Percentiles rank a stretch among this genome's conserved stretches.
Conservation (phyloP, 1,139 yeast genomes). For the Magnusiomyces starmeri region DNA sequence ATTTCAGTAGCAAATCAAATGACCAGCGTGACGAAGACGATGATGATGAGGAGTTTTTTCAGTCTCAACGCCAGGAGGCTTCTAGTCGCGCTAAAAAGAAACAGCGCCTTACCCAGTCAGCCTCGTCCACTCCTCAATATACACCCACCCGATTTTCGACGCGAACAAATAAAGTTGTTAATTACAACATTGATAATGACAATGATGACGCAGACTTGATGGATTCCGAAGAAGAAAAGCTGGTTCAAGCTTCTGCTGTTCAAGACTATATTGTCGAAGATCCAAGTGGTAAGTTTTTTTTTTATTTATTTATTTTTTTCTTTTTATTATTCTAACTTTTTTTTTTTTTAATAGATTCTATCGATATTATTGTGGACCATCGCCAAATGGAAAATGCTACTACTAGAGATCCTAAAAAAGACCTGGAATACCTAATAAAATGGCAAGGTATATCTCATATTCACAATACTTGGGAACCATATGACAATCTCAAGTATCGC, state of each 20-base stretch:
- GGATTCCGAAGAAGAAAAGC: conserved; percentile 39
- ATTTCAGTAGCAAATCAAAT: conserved; percentile 11
- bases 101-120: conserved; percentile 15
- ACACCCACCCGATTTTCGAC: conserved; percentile 56
- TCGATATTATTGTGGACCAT: conserved; percentile 33
- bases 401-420: conserved; percentile 29
- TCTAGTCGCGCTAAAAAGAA: conserved; percentile 13
- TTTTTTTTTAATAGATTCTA: conserved; percentile 31
- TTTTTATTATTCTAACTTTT: conserved; percentile 3
- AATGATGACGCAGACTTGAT: conserved; percentile 46
- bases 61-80: conserved; percentile 15
- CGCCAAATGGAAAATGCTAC: conserved; percentile 24
- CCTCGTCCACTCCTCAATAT: conserved; percentile 17
- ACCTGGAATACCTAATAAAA: conserved; percentile 47
- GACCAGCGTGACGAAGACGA: conserved; percentile 34
- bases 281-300: conserved; percentile 28
- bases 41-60: conserved; percentile 30
- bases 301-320: conserved; percentile 6
- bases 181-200: conserved; percentile 68
- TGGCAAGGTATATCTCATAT: conserved; percentile 87
- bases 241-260: conserved; percentile 32
- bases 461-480: conserved; percentile 92
- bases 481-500: conserved; percentile 44
- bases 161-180: conserved; percentile 61
- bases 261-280: conserved; percentile 32